A percentile compares a stretch with the other conserved stretches of the same genome.
Conservation (phyloP, 179 eudicot genomes). For the Patellifolia procumbens region DNA sequence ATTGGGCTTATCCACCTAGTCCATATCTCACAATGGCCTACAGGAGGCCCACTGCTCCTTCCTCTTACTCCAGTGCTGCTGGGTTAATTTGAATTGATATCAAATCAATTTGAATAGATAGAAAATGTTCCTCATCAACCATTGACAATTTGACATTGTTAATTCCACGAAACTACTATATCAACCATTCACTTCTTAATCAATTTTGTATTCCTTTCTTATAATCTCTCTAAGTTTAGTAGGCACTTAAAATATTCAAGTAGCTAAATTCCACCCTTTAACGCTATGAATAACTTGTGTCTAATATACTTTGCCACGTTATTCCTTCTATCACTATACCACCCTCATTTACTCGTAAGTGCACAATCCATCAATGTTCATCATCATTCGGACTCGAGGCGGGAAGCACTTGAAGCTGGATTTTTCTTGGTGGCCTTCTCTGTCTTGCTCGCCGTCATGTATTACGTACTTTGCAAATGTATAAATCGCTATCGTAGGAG, state of each 20-base stretch:
- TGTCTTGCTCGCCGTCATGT: conserved; percentile 27
- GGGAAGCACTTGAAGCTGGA: conserved; percentile 35
- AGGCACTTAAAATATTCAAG: neutral
- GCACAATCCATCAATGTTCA: neutral
- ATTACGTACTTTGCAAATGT: neutral
- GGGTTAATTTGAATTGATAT: neutral
- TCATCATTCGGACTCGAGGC: neutral
- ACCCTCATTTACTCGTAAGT: neutral
- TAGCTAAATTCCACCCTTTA: neutral
- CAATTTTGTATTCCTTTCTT: neutral
- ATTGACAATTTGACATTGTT: neutral
- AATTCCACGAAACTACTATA: neutral
- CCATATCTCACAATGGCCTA: too few relatives aligned
- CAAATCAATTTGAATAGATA: neutral
- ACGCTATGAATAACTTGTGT: neutral
- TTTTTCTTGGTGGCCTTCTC: neutral
- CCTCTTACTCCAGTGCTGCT: too few relatives aligned
- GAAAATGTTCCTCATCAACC: too few relatives aligned
- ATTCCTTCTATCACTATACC: neutral
- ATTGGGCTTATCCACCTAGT: too few relatives aligned
- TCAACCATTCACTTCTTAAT: neutral
- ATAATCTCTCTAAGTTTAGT: too few relatives aligned
- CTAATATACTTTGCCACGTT: neutral
- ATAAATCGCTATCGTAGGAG: neutral
- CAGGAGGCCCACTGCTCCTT: too few relatives aligned